phyloP scores from a whole-genome alignment of 257 asterid genomes.

The Ligustrum vulgare region DNA sequence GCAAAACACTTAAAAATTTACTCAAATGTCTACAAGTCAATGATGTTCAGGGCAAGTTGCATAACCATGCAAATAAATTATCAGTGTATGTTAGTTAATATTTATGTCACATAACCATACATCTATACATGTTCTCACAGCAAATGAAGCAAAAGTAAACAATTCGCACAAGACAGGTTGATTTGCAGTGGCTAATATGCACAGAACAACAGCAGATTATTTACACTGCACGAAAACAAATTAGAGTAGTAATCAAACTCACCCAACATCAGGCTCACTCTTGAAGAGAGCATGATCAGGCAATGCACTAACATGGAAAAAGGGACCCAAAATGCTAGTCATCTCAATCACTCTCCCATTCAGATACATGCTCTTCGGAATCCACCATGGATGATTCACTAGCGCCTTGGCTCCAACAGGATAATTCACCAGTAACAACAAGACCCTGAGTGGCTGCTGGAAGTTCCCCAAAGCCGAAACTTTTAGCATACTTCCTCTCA shows the following conservation, averaged over 20 bases:
- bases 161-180: background rate
- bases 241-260: constrained; percentile 26
- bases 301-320: constrained; percentile 94
- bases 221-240: constrained; percentile 1
- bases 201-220: constrained; percentile 11
- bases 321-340: constrained; percentile 94
- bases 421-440: constrained; percentile 62
- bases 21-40: background rate
- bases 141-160: background rate
- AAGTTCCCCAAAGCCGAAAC: constrained; percentile 91
- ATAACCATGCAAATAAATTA: background rate
- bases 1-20: constrained; percentile 1
- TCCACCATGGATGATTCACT: constrained; percentile 98
- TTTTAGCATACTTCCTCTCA: constrained; percentile 82
- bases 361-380: constrained; percentile 68
- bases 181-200: background rate
- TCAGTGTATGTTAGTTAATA: background rate
- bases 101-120: background rate
- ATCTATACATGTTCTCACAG: background rate
- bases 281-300: constrained; percentile 80
- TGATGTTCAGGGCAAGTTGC: background rate
- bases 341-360: constrained; percentile 94
- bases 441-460: constrained; percentile 86
- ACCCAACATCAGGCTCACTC: constrained; percentile 97
- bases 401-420: constrained; percentile 79